Percentiles rank a stretch among this genome's conserved stretches.
Evolutionary conservation across 2,329 filamentous ascomycete species (phyloP).

Genomic region (Penicillium sp.): DNA sequence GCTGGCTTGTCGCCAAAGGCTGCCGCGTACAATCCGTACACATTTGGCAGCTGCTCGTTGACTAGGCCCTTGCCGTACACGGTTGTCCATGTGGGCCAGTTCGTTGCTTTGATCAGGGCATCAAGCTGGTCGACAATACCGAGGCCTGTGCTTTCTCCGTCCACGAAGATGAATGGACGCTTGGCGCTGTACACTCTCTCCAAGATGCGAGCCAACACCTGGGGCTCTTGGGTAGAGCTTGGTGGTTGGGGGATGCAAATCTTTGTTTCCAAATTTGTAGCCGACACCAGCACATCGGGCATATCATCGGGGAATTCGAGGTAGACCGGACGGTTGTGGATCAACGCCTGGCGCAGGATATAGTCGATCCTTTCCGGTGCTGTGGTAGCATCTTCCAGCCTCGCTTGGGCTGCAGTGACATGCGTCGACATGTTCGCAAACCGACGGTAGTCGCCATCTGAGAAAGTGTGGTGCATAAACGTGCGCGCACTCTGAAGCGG

Average conservation of each 20-base stretch:
- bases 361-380: constrained; percentile 46
- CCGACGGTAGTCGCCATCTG: constrained; percentile 47
- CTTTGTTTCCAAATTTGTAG: constrained; percentile 15
- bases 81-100: constrained; percentile 43
- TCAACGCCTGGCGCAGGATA: constrained; percentile 43
- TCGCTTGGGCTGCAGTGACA: constrained; percentile 46
- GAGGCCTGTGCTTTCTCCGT: constrained; percentile 42
- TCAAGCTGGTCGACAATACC: constrained; percentile 39
- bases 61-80: constrained; percentile 46
- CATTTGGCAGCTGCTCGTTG: constrained; percentile 42
- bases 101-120: constrained; percentile 37
- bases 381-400: constrained; percentile 39
- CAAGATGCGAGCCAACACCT: constrained; percentile 30
- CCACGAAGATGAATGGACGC: constrained; percentile 46
- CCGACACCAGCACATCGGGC: constrained; percentile 29
- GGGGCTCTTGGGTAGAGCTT: constrained; percentile 9
- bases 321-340: constrained; percentile 48
- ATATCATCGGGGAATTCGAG: constrained; percentile 50
- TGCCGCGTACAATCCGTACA: constrained; percentile 45
- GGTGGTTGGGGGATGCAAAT: constrained; percentile 13
- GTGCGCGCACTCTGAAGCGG: constrained; percentile 38
- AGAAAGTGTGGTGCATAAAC: constrained; percentile 59
- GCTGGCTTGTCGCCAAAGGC: constrained; percentile 29
- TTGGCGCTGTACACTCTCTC: constrained; percentile 40
- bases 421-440: constrained; percentile 45